These are phyloP conservation scores for Apiotrichum brassicae DNA, from an alignment of 1,284 basidiomycete species.

Conservation along the genomic window DNA sequence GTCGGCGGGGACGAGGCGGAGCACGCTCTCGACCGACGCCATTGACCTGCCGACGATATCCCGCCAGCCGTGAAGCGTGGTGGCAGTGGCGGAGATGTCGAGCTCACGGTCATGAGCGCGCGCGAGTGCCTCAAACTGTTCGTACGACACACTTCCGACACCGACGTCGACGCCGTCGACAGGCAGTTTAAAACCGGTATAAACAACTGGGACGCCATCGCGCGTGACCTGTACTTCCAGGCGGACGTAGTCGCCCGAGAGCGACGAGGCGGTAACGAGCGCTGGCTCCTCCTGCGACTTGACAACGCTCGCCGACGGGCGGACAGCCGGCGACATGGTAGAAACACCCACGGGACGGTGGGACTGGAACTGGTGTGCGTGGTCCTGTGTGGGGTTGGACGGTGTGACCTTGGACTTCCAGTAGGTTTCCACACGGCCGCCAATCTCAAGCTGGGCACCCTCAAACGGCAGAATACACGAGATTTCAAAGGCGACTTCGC, in stretches of 20 bases:
- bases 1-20: constrained; percentile 67
- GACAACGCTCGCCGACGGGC: constrained; percentile 19
- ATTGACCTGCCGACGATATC: constrained; percentile 55
- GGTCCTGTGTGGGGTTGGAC: constrained; percentile 46
- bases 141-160: constrained; percentile 73
- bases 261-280: constrained; percentile 46
- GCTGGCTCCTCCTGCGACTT: constrained; percentile 29
- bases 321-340: constrained; percentile 37
- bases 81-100: constrained; percentile 21
- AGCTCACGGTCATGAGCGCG: constrained; percentile 51
- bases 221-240: constrained; percentile 85
- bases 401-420: constrained; percentile 83
- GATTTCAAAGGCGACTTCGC: constrained; percentile 87
- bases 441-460: constrained; percentile 90
- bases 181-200: constrained; percentile 64
- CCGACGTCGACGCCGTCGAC: constrained; percentile 67
- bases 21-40: constrained; percentile 62
- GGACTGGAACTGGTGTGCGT: constrained; percentile 46
- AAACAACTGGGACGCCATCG: constrained; percentile 81
- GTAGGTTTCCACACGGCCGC: constrained; percentile 90
- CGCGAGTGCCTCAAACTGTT: constrained; percentile 70
- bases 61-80: constrained; percentile 56
- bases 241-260: constrained; percentile 80
- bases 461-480: constrained; percentile 85
- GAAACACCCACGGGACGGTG: constrained; percentile 43